phyloP scores from a whole-genome alignment of 352 stramenopile genomes.

The Globisporangium solare region DNA sequence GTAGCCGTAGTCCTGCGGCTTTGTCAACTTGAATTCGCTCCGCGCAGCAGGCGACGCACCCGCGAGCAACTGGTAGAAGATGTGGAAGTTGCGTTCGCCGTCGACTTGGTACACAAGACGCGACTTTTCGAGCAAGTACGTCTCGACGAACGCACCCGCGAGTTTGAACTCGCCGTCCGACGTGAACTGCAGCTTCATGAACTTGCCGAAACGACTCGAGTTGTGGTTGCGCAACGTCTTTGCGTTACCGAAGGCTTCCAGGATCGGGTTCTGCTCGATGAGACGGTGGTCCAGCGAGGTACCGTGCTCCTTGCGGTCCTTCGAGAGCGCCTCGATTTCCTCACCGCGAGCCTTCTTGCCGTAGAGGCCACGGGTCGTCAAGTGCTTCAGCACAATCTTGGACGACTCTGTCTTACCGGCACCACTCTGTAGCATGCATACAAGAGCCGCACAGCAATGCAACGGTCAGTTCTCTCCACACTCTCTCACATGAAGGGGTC shows the following conservation, averaged over 20 bases:
- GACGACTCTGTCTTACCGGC: conserved; percentile 89
- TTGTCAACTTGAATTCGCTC: conserved; percentile 62
- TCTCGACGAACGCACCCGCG: conserved; percentile 83
- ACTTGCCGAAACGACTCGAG: conserved; percentile 94
- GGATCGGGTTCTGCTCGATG: conserved; percentile 91
- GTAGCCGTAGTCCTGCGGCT: conserved; percentile 89
- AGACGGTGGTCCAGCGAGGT: conserved; percentile 76
- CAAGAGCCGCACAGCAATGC: background rate
- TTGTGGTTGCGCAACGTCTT: conserved; percentile 95
- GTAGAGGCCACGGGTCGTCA: conserved; percentile 84
- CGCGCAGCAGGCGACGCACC: conserved; percentile 50
- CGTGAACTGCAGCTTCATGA: conserved; percentile 95
- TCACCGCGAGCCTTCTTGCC: conserved; percentile 73
- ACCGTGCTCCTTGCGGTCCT: conserved; percentile 44
- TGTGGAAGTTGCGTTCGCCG: conserved; percentile 94
- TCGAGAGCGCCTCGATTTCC: conserved; percentile 62
- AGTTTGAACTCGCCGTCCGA: conserved; percentile 78
- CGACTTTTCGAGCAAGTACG: conserved; percentile 87
- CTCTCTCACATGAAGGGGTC: background rate
- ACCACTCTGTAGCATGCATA: conserved; percentile 33
- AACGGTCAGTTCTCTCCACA: background rate
- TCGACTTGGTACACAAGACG: conserved; percentile 86
- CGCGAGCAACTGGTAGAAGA: conserved; percentile 92
- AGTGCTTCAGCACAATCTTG: conserved; percentile 88
- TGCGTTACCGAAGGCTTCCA: conserved; percentile 95